Conservation (phyloP, 129 eudicot genomes). For the Saussurea involucrata region DNA sequence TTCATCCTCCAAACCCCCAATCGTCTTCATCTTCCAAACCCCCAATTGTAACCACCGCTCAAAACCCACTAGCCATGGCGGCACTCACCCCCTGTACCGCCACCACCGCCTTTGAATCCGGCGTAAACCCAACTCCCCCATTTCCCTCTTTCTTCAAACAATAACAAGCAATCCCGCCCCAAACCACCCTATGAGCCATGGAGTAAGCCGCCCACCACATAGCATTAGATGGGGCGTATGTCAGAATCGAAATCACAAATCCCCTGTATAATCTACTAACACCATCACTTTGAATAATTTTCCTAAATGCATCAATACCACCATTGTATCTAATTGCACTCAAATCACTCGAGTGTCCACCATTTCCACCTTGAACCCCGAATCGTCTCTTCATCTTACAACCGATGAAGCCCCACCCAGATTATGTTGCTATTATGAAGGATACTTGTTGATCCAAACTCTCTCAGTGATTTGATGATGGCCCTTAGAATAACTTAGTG, state of each 20-base stretch:
- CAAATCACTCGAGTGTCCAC: constrained; percentile 18
- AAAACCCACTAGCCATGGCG: constrained; percentile 82
- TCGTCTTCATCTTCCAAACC: no score
- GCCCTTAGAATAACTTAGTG: no score
- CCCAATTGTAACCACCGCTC: constrained; percentile 80
- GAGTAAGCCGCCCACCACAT: constrained; percentile 94
- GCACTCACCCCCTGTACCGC: constrained; percentile 83
- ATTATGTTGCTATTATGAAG: no score
- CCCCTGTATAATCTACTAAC: constrained; percentile 75
- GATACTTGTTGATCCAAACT: no score
- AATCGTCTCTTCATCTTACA: no score
- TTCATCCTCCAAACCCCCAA: no score
- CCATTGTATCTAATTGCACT: constrained; percentile 45
- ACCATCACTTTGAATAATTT: constrained; percentile 61
- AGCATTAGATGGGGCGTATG: constrained; percentile 92
- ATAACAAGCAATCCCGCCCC: constrained; percentile 58
- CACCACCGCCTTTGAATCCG: constrained; percentile 50
- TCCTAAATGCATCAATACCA: constrained; percentile 76
- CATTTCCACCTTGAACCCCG: constrained; percentile 69
- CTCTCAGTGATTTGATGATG: no score
- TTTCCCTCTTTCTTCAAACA: constrained; percentile 43
- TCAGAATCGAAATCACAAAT: constrained; percentile 72
- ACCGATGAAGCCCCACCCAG: no score
- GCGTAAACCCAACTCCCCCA: constrained; percentile 44
- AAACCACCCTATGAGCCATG: constrained; percentile 48